These are phyloP conservation scores for Rhizoctonia solani DNA, from an alignment of 1,284 basidiomycete genomes.

Conservation along the genomic window DNA sequence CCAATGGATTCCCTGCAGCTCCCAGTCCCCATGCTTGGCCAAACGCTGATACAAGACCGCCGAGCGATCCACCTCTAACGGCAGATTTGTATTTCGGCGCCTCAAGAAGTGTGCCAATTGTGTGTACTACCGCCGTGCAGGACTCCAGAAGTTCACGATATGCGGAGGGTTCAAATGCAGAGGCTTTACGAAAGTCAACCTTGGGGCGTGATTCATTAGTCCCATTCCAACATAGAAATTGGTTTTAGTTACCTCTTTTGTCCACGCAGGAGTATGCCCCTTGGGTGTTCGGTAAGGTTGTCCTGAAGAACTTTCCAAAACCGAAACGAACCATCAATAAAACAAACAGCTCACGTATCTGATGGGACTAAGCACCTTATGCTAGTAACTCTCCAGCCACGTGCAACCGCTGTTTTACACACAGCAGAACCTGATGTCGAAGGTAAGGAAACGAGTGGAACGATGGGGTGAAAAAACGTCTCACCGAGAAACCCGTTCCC, in stretches of 20 bases:
- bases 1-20: constrained; percentile 65
- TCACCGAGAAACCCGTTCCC: constrained; percentile 94
- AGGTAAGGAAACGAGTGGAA: not conserved
- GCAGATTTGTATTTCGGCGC: constrained; percentile 79
- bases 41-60: constrained; percentile 58
- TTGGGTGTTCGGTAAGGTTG: constrained; percentile 83
- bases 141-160: constrained; percentile 70
- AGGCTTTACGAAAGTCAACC: constrained; percentile 83
- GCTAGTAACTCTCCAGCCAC: constrained; percentile 85
- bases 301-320: constrained; percentile 88
- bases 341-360: too few species aligned
- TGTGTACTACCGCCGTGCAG: constrained; percentile 85
- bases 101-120: constrained; percentile 91
- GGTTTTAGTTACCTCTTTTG: constrained; percentile 58
- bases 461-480: not conserved
- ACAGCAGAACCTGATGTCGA: constrained; percentile 78
- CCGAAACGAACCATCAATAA: too few species aligned
- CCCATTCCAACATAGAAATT: too few species aligned
- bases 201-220: too few species aligned
- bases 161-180: constrained; percentile 75
- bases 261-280: constrained; percentile 89
- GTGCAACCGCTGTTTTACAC: constrained; percentile 81
- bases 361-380: constrained; percentile 63
- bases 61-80: constrained; percentile 60
- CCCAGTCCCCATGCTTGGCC: constrained; percentile 47